Conservation (phyloP, 306 rosid species). For the Sophora flavescens region DNA sequence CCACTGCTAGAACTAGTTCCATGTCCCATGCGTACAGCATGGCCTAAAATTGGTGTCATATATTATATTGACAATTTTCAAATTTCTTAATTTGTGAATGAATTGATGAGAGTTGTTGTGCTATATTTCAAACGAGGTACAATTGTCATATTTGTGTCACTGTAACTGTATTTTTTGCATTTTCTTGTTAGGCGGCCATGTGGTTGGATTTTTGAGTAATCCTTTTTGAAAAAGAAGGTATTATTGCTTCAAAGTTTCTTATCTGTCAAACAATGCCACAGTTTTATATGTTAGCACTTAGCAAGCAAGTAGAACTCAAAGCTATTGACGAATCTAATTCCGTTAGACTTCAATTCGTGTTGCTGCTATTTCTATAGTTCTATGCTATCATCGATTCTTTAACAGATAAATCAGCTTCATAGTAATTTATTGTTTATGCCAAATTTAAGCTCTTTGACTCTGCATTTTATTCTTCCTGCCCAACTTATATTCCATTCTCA, state of each 20-base stretch:
- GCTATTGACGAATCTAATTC: background rate
- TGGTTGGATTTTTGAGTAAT: background rate
- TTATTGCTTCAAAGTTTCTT: background rate
- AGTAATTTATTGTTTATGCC: too few species aligned
- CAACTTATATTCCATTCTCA: too few species aligned
- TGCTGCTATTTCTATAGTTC: background rate
- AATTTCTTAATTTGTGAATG: conserved; percentile 2
- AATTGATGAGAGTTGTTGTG: background rate
- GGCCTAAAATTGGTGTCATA: background rate
- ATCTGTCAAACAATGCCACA: background rate
- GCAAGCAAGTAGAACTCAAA: background rate
- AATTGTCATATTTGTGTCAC: background rate
- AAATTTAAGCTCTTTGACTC: too few species aligned
- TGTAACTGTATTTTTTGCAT: background rate
- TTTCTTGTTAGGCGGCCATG: background rate
- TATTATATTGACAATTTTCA: conserved; percentile 9
- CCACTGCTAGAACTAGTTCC: too few species aligned
- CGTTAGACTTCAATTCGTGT: conserved; percentile 2
- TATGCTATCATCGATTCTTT: too few species aligned
- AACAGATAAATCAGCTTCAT: too few species aligned
- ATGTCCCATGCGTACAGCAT: background rate
- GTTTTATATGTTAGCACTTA: background rate
- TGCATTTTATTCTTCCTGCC: too few species aligned
- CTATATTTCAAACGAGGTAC: background rate
- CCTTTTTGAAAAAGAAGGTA: too few species aligned